phyloP scores from a whole-genome alignment of 1,284 basidiomycete species.

The Apiotrichum gracile region DNA sequence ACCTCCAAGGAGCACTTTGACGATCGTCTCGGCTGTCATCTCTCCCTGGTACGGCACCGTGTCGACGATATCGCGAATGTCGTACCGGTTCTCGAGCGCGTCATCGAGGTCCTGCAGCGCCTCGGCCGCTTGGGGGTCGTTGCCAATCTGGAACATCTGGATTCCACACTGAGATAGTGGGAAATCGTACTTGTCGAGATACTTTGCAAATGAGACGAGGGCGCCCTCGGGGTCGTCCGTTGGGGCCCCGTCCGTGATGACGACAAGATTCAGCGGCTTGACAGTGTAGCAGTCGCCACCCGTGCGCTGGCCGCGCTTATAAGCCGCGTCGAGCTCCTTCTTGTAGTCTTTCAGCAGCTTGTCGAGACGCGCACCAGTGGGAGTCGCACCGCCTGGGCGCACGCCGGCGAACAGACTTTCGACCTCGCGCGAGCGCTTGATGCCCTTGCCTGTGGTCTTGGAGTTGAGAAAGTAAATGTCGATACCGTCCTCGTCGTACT shows the following conservation, averaged over 20 bases:
- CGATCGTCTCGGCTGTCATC: constrained; percentile 29
- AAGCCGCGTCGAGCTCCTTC: constrained; percentile 27
- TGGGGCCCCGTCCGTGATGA: constrained; percentile 35
- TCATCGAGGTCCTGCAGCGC: constrained; percentile 43
- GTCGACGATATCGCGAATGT: constrained; percentile 42
- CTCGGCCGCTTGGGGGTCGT: constrained; percentile 23
- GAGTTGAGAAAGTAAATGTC: constrained; percentile 44
- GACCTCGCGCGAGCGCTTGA: constrained; percentile 29
- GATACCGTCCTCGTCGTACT: constrained; percentile 40
- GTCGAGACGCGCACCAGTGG: constrained; percentile 35
- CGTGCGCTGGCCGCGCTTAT: background rate
- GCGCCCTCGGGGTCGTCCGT: constrained; percentile 35
- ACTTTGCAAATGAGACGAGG: constrained; percentile 23
- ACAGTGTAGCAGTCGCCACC: constrained; percentile 10
- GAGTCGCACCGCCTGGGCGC: constrained; percentile 35
- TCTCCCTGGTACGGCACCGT: constrained; percentile 31
- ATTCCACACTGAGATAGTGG: constrained; percentile 46
- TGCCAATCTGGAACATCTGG: constrained; percentile 46
- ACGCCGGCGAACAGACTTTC: constrained; percentile 38
- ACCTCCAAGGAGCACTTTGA: constrained; percentile 39
- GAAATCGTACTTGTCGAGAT: constrained; percentile 41
- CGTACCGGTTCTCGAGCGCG: constrained; percentile 26
- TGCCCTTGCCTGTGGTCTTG: constrained; percentile 26
- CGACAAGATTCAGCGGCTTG: constrained; percentile 41
- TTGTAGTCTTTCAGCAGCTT: constrained; percentile 38